Percentiles rank a stretch among this genome's conserved stretches.
phyloP scores from a whole-genome alignment of 139 green algal genomes.

The Chlamydomonas schloesseri region DNA sequence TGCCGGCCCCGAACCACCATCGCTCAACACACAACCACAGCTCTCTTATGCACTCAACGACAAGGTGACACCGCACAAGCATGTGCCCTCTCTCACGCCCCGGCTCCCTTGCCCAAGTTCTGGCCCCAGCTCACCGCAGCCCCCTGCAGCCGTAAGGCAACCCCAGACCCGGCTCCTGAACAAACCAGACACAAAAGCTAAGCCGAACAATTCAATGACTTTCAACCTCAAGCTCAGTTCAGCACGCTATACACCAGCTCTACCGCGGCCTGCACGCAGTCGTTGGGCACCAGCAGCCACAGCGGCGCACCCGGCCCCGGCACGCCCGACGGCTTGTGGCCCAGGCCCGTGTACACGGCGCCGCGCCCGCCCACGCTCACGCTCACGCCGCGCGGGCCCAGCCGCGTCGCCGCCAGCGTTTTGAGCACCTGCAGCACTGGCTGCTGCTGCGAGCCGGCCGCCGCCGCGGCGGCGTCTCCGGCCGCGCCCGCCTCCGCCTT shows the following conservation, averaged over 20 bases:
- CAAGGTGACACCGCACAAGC: no score
- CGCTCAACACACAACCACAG: no score
- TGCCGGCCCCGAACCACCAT: no score
- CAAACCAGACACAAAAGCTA: no score
- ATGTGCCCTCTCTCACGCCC: no score
- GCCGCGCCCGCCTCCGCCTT: slow-evolving; percentile 6
- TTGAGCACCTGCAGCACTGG: slow-evolving; percentile 2
- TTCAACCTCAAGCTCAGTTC: neutral
- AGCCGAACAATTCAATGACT: no score
- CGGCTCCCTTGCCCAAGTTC: no score
- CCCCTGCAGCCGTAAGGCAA: no score
- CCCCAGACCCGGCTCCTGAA: no score
- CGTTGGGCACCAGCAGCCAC: slow-evolving; percentile 38
- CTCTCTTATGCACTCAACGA: no score
- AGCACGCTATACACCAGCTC: slow-evolving; percentile 32
- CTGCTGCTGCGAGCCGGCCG: no score
- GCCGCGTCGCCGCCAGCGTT: slow-evolving; percentile 3
- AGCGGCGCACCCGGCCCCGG: slow-evolving; percentile 8
- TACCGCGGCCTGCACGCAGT: slow-evolving; percentile 20
- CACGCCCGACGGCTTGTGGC: neutral
- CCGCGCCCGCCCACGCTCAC: slow-evolving; percentile 26
- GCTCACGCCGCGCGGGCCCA: neutral
- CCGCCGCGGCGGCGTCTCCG: neutral
- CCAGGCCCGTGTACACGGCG: slow-evolving; percentile 11
- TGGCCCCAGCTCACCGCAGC: no score